These are phyloP conservation scores for Eucalyptus paniculata DNA, from an alignment of 345 rosid genomes.

Conservation along the genomic window DNA sequence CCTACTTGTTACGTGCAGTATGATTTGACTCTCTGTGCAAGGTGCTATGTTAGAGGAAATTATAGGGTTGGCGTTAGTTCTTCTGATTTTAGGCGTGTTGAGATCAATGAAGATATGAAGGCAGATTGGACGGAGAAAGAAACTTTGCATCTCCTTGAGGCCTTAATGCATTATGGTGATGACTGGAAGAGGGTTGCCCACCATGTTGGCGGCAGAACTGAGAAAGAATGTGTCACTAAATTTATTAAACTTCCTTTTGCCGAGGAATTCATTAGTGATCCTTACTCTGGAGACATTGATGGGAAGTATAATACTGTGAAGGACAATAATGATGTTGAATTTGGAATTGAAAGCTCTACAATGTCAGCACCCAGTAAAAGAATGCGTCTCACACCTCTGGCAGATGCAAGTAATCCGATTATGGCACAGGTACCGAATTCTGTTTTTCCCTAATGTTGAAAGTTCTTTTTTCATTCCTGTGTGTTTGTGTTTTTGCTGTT, in stretches of 20 bases:
- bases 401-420: slow-evolving; percentile 96
- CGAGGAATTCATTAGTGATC: slow-evolving; percentile 37
- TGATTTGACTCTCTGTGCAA: slow-evolving; percentile 81
- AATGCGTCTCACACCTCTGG: slow-evolving; percentile 65
- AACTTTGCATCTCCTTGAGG: slow-evolving; percentile 66
- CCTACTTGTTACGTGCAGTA: slow-evolving; percentile 17
- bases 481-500: background rate
- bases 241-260: slow-evolving; percentile 87
- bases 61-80: slow-evolving; percentile 66
- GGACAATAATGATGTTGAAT: slow-evolving; percentile 13
- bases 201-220: slow-evolving; percentile 71
- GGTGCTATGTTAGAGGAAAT: slow-evolving; percentile 91
- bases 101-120: slow-evolving; percentile 58
- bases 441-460: background rate
- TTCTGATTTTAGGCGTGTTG: slow-evolving; percentile 79
- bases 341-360: slow-evolving; percentile 13
- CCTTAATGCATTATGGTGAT: slow-evolving; percentile 65
- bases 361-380: slow-evolving; percentile 32
- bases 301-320: slow-evolving; percentile 13
- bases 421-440: slow-evolving; percentile 72
- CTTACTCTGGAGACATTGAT: slow-evolving; percentile 30
- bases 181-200: slow-evolving; percentile 92
- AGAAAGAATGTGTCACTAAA: slow-evolving; percentile 72
- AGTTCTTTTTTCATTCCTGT: background rate
- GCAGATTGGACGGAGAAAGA: slow-evolving; percentile 81